Base-by-base conservation (phyloP, 2,329 filamentous ascomycete species). In the Cyphellophora europaea region DNA sequence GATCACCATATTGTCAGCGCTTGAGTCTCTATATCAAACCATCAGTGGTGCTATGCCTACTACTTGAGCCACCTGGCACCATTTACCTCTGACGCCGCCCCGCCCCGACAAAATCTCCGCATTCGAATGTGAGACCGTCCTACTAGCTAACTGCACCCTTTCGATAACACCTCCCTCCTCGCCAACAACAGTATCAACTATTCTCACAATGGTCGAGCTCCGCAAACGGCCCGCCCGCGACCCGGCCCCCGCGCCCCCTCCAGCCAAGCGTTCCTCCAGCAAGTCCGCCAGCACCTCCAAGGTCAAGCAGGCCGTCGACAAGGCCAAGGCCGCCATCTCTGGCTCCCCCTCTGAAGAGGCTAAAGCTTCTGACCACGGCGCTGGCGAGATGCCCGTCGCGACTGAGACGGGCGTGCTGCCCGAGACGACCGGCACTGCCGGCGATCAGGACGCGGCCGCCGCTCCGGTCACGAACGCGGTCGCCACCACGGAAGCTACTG, bases 151-250 rank as follows among this genome's bases (percentile, higher is more conserved):
- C n/a, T n/a, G n/a, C 21, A n/a, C n/a, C 21, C 8, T 25, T n/a
- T 25, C n/a, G n/a, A 8, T n/a, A 25, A 25, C 21, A 25, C 21
- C 21, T 25, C 21, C n/a, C 21, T n/a, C 8, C 21, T n/a, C n/a
- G 21, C 21, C 21, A 25, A 25, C 21, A 25, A 25, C n/a, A n/a
- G n/a, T n/a, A n/a, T n/a, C n/a, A n/a, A n/a, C n/a, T n/a, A n/a
- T n/a, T n/a, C n/a, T 6, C 23, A 27, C 3, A 16, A 32, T 32
- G 55, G 72, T 76, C 43, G 74, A 77, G 57, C 65, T 79, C 32
- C 68, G 74, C 53, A 79, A 79, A 59, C 71, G 74, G 55, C 74
- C 76, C 54, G 67, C 71, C 31, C 66, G 68, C 21, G 49, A 54
- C 30, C 55, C 57, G 33, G 61, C 68, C 27, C 63, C 66, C 17